These are phyloP conservation scores for Gaeumannomyces sp. DNA, from an alignment of 2,329 filamentous ascomycete species.

Conservation along the genomic window DNA sequence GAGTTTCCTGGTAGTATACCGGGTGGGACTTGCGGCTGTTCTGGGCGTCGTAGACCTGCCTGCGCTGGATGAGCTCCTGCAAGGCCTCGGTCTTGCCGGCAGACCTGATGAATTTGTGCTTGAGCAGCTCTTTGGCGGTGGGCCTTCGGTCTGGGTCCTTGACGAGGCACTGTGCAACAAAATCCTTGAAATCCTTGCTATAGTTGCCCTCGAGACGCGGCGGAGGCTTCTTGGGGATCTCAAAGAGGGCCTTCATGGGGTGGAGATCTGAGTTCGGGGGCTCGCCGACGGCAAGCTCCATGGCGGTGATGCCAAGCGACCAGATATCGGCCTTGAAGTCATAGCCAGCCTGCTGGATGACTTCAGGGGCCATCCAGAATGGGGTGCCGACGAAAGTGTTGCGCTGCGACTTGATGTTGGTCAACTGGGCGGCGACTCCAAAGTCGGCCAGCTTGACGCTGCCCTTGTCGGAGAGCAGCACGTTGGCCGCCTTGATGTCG, in stretches of 20 bases:
- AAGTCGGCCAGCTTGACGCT: slow-evolving; percentile 97
- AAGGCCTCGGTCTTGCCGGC: slow-evolving; percentile 85
- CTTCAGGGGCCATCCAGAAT: slow-evolving; percentile 95
- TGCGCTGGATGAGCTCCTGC: slow-evolving; percentile 78
- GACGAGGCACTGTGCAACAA: slow-evolving; percentile 80
- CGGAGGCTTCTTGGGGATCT: slow-evolving; percentile 82
- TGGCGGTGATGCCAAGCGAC: slow-evolving; percentile 86
- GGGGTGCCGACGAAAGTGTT: slow-evolving; percentile 98
- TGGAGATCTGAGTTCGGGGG: slow-evolving; percentile 82
- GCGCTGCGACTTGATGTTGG: slow-evolving; percentile 94
- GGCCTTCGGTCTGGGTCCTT: slow-evolving; percentile 85
- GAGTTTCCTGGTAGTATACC: slow-evolving; percentile 89
- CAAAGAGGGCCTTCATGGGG: slow-evolving; percentile 89
- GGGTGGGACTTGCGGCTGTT: slow-evolving; percentile 63
- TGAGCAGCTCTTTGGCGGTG: slow-evolving; percentile 78
- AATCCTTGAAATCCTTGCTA: slow-evolving; percentile 89
- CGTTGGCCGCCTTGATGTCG: slow-evolving; percentile 94
- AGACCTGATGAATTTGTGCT: slow-evolving; percentile 79
- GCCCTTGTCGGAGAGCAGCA: slow-evolving; percentile 83
- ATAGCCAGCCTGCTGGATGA: slow-evolving; percentile 77
- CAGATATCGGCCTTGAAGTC: slow-evolving; percentile 92
- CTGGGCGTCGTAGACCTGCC: slow-evolving; percentile 74
- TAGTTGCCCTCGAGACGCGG: slow-evolving; percentile 81
- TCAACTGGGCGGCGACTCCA: slow-evolving; percentile 91
- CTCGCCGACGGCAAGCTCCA: slow-evolving; percentile 83